Evolutionary conservation across 495 filamentous ascomycete species (phyloP).

Genomic region (Neurospora sublineolata): DNA sequence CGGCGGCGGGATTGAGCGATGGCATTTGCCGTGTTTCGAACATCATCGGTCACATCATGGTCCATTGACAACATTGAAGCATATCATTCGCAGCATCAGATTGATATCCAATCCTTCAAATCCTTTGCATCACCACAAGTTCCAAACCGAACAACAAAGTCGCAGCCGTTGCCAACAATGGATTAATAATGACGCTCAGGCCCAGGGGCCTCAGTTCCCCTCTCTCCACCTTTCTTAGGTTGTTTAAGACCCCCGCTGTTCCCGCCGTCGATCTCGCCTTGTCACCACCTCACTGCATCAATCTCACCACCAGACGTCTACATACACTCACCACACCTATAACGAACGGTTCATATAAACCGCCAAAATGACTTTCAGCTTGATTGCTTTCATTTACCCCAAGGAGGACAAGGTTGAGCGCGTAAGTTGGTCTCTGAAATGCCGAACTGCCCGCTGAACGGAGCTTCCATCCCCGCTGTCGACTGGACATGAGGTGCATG

Average conservation of each 20-base stretch:
- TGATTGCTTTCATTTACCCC: constrained; percentile 13
- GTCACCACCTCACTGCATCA: neutral
- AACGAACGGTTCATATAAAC: neutral
- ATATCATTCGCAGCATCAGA: neutral
- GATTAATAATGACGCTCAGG: neutral
- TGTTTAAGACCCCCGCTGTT: neutral
- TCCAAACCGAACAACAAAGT: neutral
- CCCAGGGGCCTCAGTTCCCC: neutral
- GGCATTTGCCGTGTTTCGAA: neutral
- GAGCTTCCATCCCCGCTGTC: neutral
- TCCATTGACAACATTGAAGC: neutral
- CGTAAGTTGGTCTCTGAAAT: constrained; percentile 4
- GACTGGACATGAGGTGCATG: neutral
- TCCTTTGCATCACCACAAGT: neutral
- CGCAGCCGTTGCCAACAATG: neutral
- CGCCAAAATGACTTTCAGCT: constrained; percentile 8
- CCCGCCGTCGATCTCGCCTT: neutral
- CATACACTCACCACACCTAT: neutral
- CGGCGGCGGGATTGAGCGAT: neutral
- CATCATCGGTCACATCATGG: neutral
- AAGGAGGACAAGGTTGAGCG: constrained; percentile 15
- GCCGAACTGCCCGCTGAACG: neutral
- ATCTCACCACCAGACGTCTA: neutral
- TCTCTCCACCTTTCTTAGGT: neutral
- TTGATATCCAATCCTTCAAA: neutral